Percentiles rank a stretch among this genome's conserved stretches.
Evolutionary conservation across 345 rosid species (phyloP).

Genomic region (Eucalyptus pauciflora): DNA sequence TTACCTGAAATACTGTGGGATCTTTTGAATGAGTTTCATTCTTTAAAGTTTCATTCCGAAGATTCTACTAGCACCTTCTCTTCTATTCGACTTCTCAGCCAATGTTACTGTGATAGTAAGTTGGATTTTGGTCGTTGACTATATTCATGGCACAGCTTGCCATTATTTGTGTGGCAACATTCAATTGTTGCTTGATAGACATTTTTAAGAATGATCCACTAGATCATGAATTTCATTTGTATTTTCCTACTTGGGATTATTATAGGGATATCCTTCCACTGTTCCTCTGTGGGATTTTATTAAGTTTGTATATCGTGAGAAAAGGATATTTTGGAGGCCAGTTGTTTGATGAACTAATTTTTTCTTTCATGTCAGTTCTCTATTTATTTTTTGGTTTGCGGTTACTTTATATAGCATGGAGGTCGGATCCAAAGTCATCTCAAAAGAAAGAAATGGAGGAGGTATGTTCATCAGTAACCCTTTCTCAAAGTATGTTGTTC

Average conservation of each 20-base stretch:
- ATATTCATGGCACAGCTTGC: neutral
- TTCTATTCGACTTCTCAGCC: neutral
- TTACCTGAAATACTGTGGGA: neutral
- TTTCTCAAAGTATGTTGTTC: neutral
- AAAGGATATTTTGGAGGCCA: neutral
- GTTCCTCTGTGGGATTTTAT: neutral
- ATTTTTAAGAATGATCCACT: neutral
- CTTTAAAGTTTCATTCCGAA: neutral
- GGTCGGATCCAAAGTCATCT: slow-evolving; percentile 79
- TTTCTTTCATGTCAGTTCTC: slow-evolving; percentile 42
- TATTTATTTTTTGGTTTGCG: slow-evolving; percentile 91
- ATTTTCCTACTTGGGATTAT: neutral
- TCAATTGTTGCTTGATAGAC: neutral
- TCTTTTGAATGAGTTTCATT: neutral
- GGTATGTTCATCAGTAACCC: slow-evolving; percentile 23
- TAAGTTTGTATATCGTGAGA: neutral
- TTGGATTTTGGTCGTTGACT: neutral
- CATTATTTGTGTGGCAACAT: neutral
- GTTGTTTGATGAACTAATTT: neutral
- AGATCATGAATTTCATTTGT: neutral
- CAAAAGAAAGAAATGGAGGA: slow-evolving; percentile 99
- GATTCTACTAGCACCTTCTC: neutral
- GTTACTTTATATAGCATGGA: slow-evolving; percentile 97
- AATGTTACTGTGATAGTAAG: neutral
- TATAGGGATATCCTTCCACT: neutral